Evolutionary conservation across 2,329 filamentous ascomycete species (phyloP), one percentile per base, ranked within the genome.

Genomic region (Cordyceps cicadae): DNA sequence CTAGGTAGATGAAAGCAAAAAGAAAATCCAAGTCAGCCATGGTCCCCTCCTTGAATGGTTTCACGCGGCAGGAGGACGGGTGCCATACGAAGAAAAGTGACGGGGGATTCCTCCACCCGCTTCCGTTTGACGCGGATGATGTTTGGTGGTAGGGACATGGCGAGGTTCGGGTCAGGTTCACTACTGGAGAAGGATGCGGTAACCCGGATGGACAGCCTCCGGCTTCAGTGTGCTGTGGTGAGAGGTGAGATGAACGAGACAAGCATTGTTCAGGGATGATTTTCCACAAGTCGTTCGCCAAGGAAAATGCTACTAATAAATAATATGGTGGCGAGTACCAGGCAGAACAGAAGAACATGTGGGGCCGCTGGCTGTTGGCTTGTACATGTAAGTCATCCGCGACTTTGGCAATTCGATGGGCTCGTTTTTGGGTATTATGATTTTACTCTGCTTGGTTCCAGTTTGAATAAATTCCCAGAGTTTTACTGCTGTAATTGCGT

Each of bases 51-150:
- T 46, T 29, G n/a, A 9, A 17, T 19, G 9, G 17, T 11, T 48
- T 32, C 11, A 9, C 17, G 34, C 48, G 37, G 26, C 48, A 39
- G 46, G 46, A 50, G 39, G 15, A n/a, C 12, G 39, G 37, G 32
- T 6, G 19, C 73, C 79, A 63, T 67, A 85, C 81, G 77, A 52
- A 85, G 76, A 66, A 82, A 83, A 58, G 81, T 78, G 55, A 85
- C 79, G 3, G 82, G 80, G 14, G 75, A 73, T 62, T 81, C 78
- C 17, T 79, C 80, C 55, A 77, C 78, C 46, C 81, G 79, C 72
- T 85, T 85, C 67, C 83, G 81, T 76, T 85, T 85, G 65, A 86
- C 79, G 61, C 81, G 79, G 70, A 86, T 85, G 54, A 82, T 73
- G 63, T 83, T 78, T 29, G 82, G 82, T 26, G 82, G 83, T 4